These are phyloP conservation scores for Oehlia diaphana DNA, from an alignment of 192 early-diverging fungal genomes.

Conservation along the genomic window DNA sequence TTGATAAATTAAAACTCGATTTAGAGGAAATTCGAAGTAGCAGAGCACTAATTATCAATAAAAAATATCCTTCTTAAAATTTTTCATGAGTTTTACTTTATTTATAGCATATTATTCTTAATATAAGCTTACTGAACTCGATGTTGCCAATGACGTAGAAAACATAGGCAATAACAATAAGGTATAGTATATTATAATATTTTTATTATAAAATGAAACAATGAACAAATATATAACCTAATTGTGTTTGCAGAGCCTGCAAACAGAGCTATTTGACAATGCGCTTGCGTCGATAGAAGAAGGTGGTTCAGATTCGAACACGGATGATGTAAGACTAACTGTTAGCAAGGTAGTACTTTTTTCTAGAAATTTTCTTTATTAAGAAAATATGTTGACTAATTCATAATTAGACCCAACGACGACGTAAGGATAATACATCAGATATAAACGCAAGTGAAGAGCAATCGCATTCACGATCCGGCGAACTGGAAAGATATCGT, in stretches of 20 bases:
- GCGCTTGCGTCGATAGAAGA: neutral
- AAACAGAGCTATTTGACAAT: neutral
- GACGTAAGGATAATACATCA: slow-evolving; percentile 3
- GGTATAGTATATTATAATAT: neutral
- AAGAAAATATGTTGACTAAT: neutral
- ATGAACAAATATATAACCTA: neutral
- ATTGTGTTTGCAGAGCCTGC: neutral
- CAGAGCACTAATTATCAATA: neutral
- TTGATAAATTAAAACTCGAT: slow-evolving; percentile 43
- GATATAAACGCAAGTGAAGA: slow-evolving; percentile 19
- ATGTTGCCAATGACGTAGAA: neutral
- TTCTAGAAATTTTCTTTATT: neutral
- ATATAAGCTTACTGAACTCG: slow-evolving; percentile 17
- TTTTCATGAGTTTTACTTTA: neutral
- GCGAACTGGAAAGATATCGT: slow-evolving; percentile 8
- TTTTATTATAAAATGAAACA: neutral
- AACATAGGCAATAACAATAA: neutral
- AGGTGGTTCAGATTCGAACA: slow-evolving; percentile 18
- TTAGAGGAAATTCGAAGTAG: slow-evolving; percentile 39
- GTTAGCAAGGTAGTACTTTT: neutral
- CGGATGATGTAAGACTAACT: neutral
- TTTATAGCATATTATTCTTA: slow-evolving; percentile 5
- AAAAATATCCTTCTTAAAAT: slow-evolving; percentile 24
- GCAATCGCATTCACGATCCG: neutral
- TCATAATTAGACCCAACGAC: slow-evolving; percentile 8